Conservation (phyloP, 148 eudicot genomes). For the Fagopyrum tataricum region DNA sequence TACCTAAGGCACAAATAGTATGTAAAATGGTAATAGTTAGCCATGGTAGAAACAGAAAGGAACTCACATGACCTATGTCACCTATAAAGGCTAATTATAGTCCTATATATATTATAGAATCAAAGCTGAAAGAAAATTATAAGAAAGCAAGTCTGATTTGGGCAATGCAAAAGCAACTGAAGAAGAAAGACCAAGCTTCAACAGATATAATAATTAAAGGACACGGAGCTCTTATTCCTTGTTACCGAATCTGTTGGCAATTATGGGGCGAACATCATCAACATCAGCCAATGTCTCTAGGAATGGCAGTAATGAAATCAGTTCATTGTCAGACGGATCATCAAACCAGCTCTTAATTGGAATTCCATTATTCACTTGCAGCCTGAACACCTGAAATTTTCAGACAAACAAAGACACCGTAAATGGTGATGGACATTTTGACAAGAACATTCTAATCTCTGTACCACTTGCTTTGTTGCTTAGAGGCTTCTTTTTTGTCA, state of each 20-base stretch:
- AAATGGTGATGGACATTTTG: neutral
- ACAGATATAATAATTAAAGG: conserved; percentile 40
- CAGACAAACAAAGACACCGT: neutral
- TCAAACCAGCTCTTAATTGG: conserved; percentile 99
- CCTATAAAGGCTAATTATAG: conserved; percentile 7
- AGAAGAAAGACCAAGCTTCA: conserved; percentile 31
- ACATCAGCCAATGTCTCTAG: conserved; percentile 79
- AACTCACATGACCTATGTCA: conserved; percentile 19
- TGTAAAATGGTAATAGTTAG: conserved; percentile 20
- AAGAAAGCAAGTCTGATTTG: conserved; percentile 28
- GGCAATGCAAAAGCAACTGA: conserved; percentile 25
- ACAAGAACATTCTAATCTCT: neutral
- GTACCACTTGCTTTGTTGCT: neutral
- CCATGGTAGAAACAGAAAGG: conserved; percentile 24
- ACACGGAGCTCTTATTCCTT: conserved; percentile 81
- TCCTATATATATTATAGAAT: neutral
- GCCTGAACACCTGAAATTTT: conserved; percentile 76
- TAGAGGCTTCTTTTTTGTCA: neutral
- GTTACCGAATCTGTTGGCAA: conserved; percentile 92
- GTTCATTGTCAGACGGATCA: conserved; percentile 82
- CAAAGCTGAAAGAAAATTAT: conserved; percentile 6
- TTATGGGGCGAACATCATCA: conserved; percentile 92
- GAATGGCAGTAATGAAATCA: conserved; percentile 80
- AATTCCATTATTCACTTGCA: conserved; percentile 98
- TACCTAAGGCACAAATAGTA: conserved; percentile 22